These are phyloP conservation scores for Suillus fuscotomentosus DNA, from an alignment of 768 basidiomycete species.

Conservation along the genomic window DNA sequence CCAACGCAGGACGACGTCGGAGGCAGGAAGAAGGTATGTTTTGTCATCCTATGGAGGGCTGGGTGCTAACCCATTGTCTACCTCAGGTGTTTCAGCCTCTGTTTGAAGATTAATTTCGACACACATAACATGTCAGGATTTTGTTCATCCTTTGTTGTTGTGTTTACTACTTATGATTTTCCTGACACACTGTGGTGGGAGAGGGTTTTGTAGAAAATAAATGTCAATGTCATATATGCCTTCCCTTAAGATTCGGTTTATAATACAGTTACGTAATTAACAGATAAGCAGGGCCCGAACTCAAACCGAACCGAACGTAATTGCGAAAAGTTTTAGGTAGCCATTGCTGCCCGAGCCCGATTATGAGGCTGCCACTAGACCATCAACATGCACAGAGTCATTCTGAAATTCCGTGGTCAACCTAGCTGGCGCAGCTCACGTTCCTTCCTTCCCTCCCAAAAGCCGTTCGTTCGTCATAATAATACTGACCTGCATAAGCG, in stretches of 20 bases:
- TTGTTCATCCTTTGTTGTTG: neutral
- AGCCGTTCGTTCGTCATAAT: neutral
- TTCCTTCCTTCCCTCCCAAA: neutral
- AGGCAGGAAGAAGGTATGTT: slow-evolving; percentile 23
- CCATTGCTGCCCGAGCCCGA: neutral
- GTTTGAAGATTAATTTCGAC: slow-evolving; percentile 28
- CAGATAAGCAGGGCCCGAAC: neutral
- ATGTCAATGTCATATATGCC: too few species aligned
- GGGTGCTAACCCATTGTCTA: neutral
- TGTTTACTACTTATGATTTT: neutral
- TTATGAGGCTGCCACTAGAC: neutral
- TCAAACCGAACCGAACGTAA: neutral
- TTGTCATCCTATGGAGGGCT: neutral
- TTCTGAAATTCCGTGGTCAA: neutral
- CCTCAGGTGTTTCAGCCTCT: slow-evolving; percentile 30
- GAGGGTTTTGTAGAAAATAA: too few species aligned
- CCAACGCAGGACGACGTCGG: slow-evolving; percentile 29
- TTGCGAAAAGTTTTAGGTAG: neutral
- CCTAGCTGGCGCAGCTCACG: neutral
- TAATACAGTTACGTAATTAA: too few species aligned
- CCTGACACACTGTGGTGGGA: too few species aligned
- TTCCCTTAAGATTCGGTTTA: too few species aligned
- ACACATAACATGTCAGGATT: neutral
- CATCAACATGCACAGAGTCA: neutral
- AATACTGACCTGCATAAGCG: neutral